Evolutionary conservation across 2,329 filamentous ascomycete species (phyloP), one percentile per base, ranked within the genome.

Genomic region (Hypoxylon sp.): DNA sequence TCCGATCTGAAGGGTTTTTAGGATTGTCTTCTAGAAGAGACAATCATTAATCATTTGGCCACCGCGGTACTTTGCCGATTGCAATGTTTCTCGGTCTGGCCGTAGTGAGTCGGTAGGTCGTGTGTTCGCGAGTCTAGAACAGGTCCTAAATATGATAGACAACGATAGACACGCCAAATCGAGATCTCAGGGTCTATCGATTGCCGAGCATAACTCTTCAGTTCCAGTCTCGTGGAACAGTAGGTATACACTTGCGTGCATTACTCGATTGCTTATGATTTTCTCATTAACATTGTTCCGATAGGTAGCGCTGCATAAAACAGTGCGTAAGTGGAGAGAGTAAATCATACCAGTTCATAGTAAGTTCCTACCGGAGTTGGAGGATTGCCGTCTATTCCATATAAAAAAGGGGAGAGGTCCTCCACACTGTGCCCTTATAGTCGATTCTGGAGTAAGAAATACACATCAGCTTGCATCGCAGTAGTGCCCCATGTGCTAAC

Each of bases 401-500:
- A 61, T 50, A 61, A 64, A 58, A 44, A 48, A 25, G 51, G 53
- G 33, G 17, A 44, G 22, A 46, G 14, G 7, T 61, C 66, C 62
- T 71, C 63, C 56, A 59, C 69, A 66, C 62, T 58, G 63, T 64
- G 66, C 27, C 40, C 62, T 51, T 55, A 59, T 66, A 61, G 51
- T 44, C 22, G 56, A 20, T 31, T 48, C 37, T 44, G 6, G 30
- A 62, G 42, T 68, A 59, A 62, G 54, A 55, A 55, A 66, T 66
- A 71, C 69, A 71, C 69, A 69, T 71, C 69, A 71, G 66, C 69
- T 69, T 66, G 69, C 69, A 71, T 69, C 10, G 59, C 69, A 68
- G 69, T 71, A 71, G 66, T 55, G 57, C 33, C 40, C 62, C 55
- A 64, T 42, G 27, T 64, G 27, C 49, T 46, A 59, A 49, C 14